Percentiles rank a stretch among this genome's conserved stretches.
Evolutionary conservation across 345 rosid genomes (phyloP).

Genomic region (Nephelium lappaceum): DNA sequence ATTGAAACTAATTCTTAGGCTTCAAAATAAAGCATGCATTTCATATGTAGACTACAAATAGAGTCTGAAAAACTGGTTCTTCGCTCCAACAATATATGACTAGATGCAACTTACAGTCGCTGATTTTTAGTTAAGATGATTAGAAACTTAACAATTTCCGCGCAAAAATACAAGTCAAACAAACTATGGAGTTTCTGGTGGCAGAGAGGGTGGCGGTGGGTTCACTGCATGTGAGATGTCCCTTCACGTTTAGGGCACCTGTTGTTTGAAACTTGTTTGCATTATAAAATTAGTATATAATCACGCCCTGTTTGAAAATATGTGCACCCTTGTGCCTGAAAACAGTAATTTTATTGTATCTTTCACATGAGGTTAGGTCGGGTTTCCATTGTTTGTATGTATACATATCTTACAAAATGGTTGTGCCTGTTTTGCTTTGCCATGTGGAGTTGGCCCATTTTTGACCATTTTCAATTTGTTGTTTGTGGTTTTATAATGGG

Average conservation of each 20-base stretch:
- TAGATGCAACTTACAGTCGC: not conserved
- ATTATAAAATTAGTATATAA: not conserved
- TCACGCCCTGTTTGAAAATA: slow-evolving; percentile 9
- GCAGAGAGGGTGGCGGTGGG: slow-evolving; percentile 7
- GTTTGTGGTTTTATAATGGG: not conserved
- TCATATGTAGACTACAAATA: not conserved
- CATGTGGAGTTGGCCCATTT: slow-evolving; percentile 22
- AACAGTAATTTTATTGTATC: slow-evolving; percentile 17
- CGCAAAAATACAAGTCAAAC: not conserved
- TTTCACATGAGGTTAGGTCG: slow-evolving; percentile 27
- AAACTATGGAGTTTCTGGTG: too few relatives aligned
- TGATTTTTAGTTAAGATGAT: not conserved
- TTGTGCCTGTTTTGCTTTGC: not conserved
- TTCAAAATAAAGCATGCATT: too few relatives aligned
- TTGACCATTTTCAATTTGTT: not conserved
- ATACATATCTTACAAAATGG: not conserved
- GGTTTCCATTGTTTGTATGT: not conserved
- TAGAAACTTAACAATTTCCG: not conserved
- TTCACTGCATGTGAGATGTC: slow-evolving; percentile 27
- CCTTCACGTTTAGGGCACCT: slow-evolving; percentile 23
- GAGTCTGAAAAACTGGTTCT: not conserved
- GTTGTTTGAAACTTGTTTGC: not conserved
- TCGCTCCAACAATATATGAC: not conserved
- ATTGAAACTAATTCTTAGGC: not conserved
- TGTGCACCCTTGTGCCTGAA: not conserved